Percentiles rank a stretch among this genome's conserved stretches.
These are phyloP conservation scores for Sclerotinia borealis DNA, from an alignment of 2,329 filamentous ascomycete species.

Conservation along the genomic window DNA sequence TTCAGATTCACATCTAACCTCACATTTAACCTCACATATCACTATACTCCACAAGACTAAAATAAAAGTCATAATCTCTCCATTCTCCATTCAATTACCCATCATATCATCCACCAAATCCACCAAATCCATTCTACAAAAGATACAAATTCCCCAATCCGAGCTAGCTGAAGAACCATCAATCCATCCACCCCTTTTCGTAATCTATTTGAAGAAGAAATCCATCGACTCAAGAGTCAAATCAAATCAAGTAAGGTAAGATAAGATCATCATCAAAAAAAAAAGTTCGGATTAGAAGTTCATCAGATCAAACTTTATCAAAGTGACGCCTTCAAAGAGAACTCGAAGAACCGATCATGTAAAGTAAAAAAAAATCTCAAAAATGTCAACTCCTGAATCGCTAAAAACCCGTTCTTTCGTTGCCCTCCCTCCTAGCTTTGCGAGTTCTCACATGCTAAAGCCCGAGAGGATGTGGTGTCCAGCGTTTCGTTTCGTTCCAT, in stretches of 20 bases:
- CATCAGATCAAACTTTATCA: conserved; percentile 20
- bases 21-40: background rate
- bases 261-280: background rate
- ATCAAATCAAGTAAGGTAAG: too few relatives aligned
- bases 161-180: background rate
- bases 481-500: conserved; percentile 16
- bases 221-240: background rate
- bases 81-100: conserved; percentile 25
- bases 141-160: conserved; percentile 26
- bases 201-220: background rate
- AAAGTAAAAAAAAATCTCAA: conserved; percentile 34
- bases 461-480: conserved; percentile 29
- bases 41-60: background rate
- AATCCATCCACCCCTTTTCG: conserved; percentile 8
- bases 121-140: too few relatives aligned
- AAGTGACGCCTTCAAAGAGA: conserved; percentile 26
- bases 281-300: background rate
- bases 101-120: conserved; percentile 26
- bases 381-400: conserved; percentile 34
- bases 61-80: conserved; percentile 22
- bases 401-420: conserved; percentile 29
- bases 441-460: conserved; percentile 34
- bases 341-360: conserved; percentile 22
- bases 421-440: conserved; percentile 17
- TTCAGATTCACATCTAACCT: background rate